Percentiles rank a stretch among this genome's conserved stretches.
These are phyloP conservation scores for Dictyophora rubrovolvata DNA, from an alignment of 768 basidiomycete species.

Conservation along the genomic window DNA sequence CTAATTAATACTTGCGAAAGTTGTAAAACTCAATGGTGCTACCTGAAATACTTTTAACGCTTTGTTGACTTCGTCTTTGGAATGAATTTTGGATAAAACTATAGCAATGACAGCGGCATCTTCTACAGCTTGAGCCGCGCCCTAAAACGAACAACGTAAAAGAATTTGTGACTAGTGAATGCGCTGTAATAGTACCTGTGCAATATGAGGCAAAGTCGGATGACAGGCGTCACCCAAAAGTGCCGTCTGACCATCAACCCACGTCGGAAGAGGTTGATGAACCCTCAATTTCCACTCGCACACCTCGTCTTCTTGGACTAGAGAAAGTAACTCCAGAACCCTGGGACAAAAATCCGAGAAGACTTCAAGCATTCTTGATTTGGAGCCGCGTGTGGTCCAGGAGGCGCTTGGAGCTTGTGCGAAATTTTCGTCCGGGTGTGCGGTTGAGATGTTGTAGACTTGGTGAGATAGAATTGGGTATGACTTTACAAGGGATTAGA, in stretches of 20 bases:
- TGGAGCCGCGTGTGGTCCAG: slow-evolving; percentile 26
- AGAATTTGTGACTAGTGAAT: no score
- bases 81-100: slow-evolving; percentile 13
- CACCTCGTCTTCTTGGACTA: slow-evolving; percentile 26
- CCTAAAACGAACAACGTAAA: slow-evolving; percentile 15
- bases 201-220: slow-evolving; percentile 23
- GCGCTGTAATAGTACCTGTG: slow-evolving; percentile 9
- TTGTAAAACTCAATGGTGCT: not conserved
- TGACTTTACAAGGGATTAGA: slow-evolving; percentile 10
- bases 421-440: slow-evolving; percentile 28
- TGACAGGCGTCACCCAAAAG: slow-evolving; percentile 30
- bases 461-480: slow-evolving; percentile 28
- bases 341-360: slow-evolving; percentile 27
- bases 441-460: slow-evolving; percentile 29
- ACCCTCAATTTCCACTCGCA: slow-evolving; percentile 31
- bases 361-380: slow-evolving; percentile 24
- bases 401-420: slow-evolving; percentile 22
- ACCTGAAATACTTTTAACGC: not conserved
- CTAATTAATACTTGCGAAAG: not conserved
- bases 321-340: slow-evolving; percentile 24
- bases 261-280: slow-evolving; percentile 27
- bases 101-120: slow-evolving; percentile 28
- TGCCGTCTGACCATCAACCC: slow-evolving; percentile 26
- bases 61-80: not conserved
- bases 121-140: slow-evolving; percentile 33